These are phyloP conservation scores for Corymbia maculata DNA, from an alignment of 345 rosid species.

Conservation along the genomic window DNA sequence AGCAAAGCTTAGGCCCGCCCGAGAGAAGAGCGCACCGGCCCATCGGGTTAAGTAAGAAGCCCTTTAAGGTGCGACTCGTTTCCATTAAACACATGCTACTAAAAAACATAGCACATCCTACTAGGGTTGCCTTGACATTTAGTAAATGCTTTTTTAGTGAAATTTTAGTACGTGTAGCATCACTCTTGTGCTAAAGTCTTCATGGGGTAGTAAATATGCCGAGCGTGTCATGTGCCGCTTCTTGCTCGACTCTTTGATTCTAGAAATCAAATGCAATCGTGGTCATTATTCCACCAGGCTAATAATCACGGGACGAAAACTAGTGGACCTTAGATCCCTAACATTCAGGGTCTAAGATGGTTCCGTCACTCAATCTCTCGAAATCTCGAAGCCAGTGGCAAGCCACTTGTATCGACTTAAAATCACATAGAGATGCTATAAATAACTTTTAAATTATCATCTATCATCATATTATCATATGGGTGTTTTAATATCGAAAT, in stretches of 20 bases:
- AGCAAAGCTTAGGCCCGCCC: not conserved
- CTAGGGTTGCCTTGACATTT: too few species aligned
- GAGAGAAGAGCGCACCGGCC: not conserved
- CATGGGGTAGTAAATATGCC: not conserved
- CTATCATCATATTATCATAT: not conserved
- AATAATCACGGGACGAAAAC: not conserved
- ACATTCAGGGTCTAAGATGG: not conserved
- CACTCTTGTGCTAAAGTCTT: not conserved
- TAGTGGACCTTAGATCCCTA: not conserved
- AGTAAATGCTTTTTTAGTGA: not conserved
- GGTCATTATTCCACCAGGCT: not conserved
- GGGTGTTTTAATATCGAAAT: not conserved
- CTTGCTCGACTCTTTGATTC: not conserved
- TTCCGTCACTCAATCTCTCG: not conserved
- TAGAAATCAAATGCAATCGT: not conserved
- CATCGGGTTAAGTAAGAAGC: not conserved
- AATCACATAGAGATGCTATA: not conserved
- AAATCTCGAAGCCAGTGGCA: not conserved
- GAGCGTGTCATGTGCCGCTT: not conserved
- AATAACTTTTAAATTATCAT: too few species aligned
- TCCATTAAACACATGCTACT: not conserved
- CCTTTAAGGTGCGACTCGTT: not conserved
- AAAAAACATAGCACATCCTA: not conserved
- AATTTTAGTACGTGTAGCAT: not conserved
- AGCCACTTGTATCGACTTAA: rapidly evolving